A percentile compares a stretch with the other conserved stretches of the same genome.
phyloP scores from a whole-genome alignment of 2,329 filamentous ascomycete genomes.

The Lasiodiplodia sp. region DNA sequence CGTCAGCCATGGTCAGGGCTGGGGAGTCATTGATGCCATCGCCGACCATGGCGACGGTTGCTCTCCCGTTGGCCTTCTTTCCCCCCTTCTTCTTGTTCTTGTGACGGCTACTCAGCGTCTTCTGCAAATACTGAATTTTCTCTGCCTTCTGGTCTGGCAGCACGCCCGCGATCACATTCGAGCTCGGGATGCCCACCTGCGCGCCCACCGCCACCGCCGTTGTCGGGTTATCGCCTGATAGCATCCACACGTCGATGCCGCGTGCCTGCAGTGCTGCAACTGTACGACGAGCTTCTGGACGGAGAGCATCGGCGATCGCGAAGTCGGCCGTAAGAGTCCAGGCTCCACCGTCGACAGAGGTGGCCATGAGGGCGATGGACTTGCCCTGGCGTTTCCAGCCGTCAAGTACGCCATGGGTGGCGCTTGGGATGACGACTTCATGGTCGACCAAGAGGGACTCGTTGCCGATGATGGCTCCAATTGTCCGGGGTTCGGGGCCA shows the following conservation, averaged over 20 bases:
- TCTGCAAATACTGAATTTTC: slow-evolving; percentile 64
- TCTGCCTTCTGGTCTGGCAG: slow-evolving; percentile 83
- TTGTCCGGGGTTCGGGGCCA: slow-evolving; percentile 33
- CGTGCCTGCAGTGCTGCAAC: slow-evolving; percentile 69
- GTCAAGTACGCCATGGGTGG: slow-evolving; percentile 38
- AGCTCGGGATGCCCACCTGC: slow-evolving; percentile 74
- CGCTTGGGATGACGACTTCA: slow-evolving; percentile 39
- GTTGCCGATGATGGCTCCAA: slow-evolving; percentile 72
- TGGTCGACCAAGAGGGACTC: slow-evolving; percentile 68
- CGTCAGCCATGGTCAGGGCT: slow-evolving; percentile 78
- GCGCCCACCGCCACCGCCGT: slow-evolving; percentile 82
- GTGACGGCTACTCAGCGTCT: slow-evolving; percentile 38
- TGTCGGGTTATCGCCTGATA: slow-evolving; percentile 88
- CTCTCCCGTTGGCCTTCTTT: slow-evolving; percentile 42
- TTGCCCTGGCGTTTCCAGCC: slow-evolving; percentile 52
- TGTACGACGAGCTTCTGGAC: slow-evolving; percentile 72
- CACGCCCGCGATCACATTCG: slow-evolving; percentile 85
- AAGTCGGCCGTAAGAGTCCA: slow-evolving; percentile 68
- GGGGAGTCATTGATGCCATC: slow-evolving; percentile 89
- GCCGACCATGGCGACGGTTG: slow-evolving; percentile 81
- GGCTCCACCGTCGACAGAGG: slow-evolving; percentile 28
- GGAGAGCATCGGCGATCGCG: slow-evolving; percentile 81
- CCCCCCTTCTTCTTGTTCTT: neutral
- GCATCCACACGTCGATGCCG: slow-evolving; percentile 84
- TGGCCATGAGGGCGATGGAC: slow-evolving; percentile 51